phyloP scores from a whole-genome alignment of 2,329 filamentous ascomycete genomes.

The Colletotrichum phormii region DNA sequence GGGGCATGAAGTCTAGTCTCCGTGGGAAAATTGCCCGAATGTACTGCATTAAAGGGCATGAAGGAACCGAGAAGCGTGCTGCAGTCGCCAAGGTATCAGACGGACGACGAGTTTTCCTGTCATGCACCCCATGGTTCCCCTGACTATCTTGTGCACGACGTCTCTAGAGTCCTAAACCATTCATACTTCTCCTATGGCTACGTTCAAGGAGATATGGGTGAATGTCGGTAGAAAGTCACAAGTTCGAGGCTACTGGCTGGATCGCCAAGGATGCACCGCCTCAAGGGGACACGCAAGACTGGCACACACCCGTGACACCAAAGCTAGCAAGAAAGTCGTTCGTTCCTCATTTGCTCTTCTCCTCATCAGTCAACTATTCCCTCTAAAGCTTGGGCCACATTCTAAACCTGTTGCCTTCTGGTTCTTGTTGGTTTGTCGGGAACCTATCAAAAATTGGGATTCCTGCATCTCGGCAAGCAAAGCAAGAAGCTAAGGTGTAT shows the following conservation, averaged over 20 bases:
- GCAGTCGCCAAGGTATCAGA: conserved; percentile 22
- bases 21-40: not conserved
- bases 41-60: conserved; percentile 4
- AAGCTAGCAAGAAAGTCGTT: conserved; percentile 11
- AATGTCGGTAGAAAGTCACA: not conserved
- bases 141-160: not conserved
- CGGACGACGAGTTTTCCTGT: conserved; percentile 6
- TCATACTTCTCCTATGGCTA: too few relatives aligned
- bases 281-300: conserved; percentile 31
- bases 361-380: not conserved
- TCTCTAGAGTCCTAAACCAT: not conserved
- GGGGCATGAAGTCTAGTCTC: not conserved
- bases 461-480: not conserved
- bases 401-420: conserved; percentile 1
- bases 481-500: not conserved
- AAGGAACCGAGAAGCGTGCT: conserved; percentile 1
- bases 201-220: not conserved
- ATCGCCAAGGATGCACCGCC: conserved; percentile 35
- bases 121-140: not conserved
- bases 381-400: conserved; percentile 26
- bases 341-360: conserved; percentile 22
- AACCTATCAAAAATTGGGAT: conserved; percentile 7
- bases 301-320: conserved; percentile 3
- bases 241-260: not conserved
- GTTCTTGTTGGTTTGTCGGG: not conserved